These are phyloP conservation scores for Blastocystis sp. DNA, from an alignment of 352 stramenopile genomes.

Conservation along the genomic window DNA sequence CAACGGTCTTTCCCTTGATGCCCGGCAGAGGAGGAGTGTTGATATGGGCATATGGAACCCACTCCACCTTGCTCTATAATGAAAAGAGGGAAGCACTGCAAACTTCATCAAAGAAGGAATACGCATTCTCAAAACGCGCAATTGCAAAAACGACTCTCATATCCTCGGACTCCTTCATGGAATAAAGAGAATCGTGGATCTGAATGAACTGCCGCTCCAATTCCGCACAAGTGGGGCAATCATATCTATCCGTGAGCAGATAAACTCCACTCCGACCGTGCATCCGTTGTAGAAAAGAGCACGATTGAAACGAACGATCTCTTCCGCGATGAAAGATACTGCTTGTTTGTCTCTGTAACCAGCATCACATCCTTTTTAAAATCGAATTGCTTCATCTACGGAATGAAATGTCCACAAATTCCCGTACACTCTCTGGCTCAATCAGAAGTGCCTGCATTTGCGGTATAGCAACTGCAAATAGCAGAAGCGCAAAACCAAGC, in stretches of 20 bases:
- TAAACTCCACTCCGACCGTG: neutral
- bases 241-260: constrained; percentile 12
- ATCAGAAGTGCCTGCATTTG: too few relatives aligned
- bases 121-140: constrained; percentile 4
- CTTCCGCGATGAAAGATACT: neutral
- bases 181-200: constrained; percentile 35
- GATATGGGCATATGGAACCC: neutral
- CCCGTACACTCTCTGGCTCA: neutral
- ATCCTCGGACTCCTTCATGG: neutral
- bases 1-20: neutral
- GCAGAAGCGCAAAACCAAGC: too few relatives aligned
- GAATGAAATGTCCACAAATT: neutral
- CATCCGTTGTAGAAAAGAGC: constrained; percentile 21
- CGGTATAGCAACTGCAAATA: too few relatives aligned
- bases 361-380: constrained; percentile 16
- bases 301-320: neutral
- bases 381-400: constrained; percentile 1
- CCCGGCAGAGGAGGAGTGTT: neutral
- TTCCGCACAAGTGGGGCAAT: constrained; percentile 13
- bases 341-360: constrained; percentile 21
- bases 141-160: constrained; percentile 53
- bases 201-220: neutral
- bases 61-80: neutral
- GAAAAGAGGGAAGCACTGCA: neutral
- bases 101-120: constrained; percentile 20